Base-by-base conservation (phyloP, 2,329 filamentous ascomycete genomes). In the Pestalotiopsis sp. region DNA sequence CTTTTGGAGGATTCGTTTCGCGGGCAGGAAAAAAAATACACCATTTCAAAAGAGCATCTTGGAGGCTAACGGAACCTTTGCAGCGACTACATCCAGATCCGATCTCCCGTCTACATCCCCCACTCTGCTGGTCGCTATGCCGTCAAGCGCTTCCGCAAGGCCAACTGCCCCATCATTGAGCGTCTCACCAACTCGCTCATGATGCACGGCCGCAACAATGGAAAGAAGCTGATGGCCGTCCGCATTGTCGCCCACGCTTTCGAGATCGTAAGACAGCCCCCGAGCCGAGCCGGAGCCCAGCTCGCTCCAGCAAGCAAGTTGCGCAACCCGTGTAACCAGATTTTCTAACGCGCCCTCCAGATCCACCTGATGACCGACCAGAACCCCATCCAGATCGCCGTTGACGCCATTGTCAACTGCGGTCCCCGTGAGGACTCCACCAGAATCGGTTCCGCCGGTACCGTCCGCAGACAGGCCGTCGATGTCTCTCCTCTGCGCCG, bases 161-260 rank as follows among this genome's bases (percentile, higher is more conserved):
- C 97, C 84, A 97, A 98, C 91, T 99, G 96, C 93, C 96, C 96
- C 81, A 98, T 99, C 92, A 98, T 99, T 83, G 96, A 99, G 93
- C 95, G 96, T 85, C 92, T 99, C 80, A 99, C 96, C 90, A 99
- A 99, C 93, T 98, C 96, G 71, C 92, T 99, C 84, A 99, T 99
- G 97, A 98, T 98, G 95, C 97, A 99, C 92, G 96, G 96, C 87
- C 96, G 96, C 88, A 99, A 99, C 93, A 99, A 98, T 93, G 96
- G 96, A 87, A 99, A 99, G 93, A 99, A 99, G 94, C 92, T 98
- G 83, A 98, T 97, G 95, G 97, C 96, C 83, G 95, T 98, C 85
- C 94, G 96, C 87, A 99, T 99, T 79, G 95, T 99, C 80, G 95
- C 95, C 78, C 96, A 99, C 90, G 87, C 95, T 80, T 99, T 99